Percentiles rank a stretch among this genome's conserved stretches.
These are phyloP conservation scores for Euphorbia pulcherrima DNA, from an alignment of 345 rosid species.

Conservation along the genomic window DNA sequence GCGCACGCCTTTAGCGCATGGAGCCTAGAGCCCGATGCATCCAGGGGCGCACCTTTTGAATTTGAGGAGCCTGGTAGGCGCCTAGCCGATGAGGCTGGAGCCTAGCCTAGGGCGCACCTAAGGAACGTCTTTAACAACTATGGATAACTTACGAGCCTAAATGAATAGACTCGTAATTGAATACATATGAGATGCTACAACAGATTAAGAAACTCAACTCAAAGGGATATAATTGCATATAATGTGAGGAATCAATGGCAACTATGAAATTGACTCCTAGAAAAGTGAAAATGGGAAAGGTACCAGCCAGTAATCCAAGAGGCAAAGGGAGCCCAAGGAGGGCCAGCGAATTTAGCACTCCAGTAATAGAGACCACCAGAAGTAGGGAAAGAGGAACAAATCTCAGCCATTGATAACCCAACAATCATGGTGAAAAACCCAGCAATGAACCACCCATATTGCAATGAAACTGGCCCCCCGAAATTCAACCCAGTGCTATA, in stretches of 20 bases:
- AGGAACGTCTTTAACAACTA: too few relatives aligned
- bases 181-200: too few relatives aligned
- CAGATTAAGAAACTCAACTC: not conserved
- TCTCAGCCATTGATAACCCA: slow-evolving; percentile 89
- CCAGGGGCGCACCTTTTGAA: too few relatives aligned
- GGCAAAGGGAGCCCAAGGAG: slow-evolving; percentile 84
- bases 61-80: too few relatives aligned
- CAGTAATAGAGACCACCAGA: slow-evolving; percentile 97
- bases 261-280: not conserved
- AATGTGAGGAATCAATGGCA: not conserved
- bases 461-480: slow-evolving; percentile 76
- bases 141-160: too few relatives aligned
- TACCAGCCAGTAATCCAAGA: slow-evolving; percentile 99
- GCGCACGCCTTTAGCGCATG: too few relatives aligned
- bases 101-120: too few relatives aligned
- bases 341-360: slow-evolving; percentile 98
- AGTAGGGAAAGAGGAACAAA: slow-evolving; percentile 93
- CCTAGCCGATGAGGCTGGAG: too few relatives aligned
- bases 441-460: slow-evolving; percentile 86
- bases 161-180: too few relatives aligned
- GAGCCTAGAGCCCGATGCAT: too few relatives aligned
- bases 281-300: not conserved
- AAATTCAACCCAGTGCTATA: slow-evolving; percentile 70
- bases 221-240: not conserved
- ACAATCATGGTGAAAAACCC: slow-evolving; percentile 82